phyloP scores from a whole-genome alignment of 768 basidiomycete genomes.

The Hemileccinum impolitum region DNA sequence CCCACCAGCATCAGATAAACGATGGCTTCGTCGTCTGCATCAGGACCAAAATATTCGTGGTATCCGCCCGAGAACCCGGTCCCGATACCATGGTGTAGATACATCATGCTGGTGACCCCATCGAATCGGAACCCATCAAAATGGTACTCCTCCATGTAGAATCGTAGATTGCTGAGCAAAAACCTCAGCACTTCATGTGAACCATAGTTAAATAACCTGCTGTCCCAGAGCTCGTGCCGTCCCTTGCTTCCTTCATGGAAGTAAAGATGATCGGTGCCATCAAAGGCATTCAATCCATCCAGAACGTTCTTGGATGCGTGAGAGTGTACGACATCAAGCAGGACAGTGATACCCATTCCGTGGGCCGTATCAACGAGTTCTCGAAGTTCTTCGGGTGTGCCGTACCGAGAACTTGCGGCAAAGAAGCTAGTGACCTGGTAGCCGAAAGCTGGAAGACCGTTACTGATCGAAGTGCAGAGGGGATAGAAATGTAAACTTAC shows the following conservation, averaged over 20 bases:
- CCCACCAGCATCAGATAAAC: slow-evolving; percentile 96
- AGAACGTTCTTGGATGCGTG: slow-evolving; percentile 98
- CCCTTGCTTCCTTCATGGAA: slow-evolving; percentile 94
- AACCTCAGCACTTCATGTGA: slow-evolving; percentile 93
- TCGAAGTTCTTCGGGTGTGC: slow-evolving; percentile 92
- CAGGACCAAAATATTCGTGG: slow-evolving; percentile 93
- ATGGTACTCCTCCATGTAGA: slow-evolving; percentile 91
- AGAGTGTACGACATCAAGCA: slow-evolving; percentile 96
- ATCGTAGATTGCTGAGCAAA: slow-evolving; percentile 91
- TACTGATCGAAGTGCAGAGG: not conserved
- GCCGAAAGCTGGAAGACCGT: slow-evolving; percentile 70
- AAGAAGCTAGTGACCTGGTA: slow-evolving; percentile 99
- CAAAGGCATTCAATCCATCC: slow-evolving; percentile 93
- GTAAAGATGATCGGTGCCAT: slow-evolving; percentile 96
- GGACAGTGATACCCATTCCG: slow-evolving; percentile 85
- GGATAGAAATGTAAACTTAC: slow-evolving; percentile 42
- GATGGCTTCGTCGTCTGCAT: slow-evolving; percentile 83
- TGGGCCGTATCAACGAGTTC: slow-evolving; percentile 95
- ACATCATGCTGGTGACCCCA: slow-evolving; percentile 99
- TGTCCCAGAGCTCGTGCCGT: slow-evolving; percentile 96
- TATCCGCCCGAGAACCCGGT: slow-evolving; percentile 97
- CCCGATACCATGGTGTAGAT: slow-evolving; percentile 95
- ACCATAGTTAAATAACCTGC: slow-evolving; percentile 95
- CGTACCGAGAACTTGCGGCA: slow-evolving; percentile 94
- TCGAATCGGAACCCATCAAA: slow-evolving; percentile 99